A percentile compares a stretch with the other conserved stretches of the same genome.
These are phyloP conservation scores for Gastrolobium villosum DNA, from an alignment of 306 rosid species.

Conservation along the genomic window DNA sequence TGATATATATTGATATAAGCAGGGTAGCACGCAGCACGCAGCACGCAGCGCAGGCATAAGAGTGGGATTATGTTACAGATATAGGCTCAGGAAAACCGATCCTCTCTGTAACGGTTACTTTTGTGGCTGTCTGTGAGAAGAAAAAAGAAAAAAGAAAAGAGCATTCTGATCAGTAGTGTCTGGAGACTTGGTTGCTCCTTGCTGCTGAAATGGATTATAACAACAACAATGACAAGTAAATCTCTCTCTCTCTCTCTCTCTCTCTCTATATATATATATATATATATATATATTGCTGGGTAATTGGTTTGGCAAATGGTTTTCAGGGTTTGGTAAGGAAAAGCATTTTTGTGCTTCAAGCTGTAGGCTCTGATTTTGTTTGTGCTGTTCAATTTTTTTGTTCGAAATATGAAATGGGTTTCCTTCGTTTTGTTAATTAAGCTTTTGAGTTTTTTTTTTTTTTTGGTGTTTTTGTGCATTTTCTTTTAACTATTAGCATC, in stretches of 20 bases:
- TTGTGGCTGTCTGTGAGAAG: slow-evolving; percentile 32
- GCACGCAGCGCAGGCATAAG: slow-evolving; percentile 59
- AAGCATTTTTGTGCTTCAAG: slow-evolving; percentile 46
- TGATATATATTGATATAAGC: background rate
- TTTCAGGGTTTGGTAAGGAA: background rate
- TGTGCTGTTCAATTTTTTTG: background rate
- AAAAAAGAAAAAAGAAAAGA: background rate
- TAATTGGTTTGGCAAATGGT: slow-evolving; percentile 39
- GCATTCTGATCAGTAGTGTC: slow-evolving; percentile 48
- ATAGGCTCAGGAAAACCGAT: slow-evolving; percentile 44
- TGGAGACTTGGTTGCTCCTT: slow-evolving; percentile 40
- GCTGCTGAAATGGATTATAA: slow-evolving; percentile 65
- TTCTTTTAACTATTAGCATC: background rate
- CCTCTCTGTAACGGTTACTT: slow-evolving; percentile 69
- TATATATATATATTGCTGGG: background rate
- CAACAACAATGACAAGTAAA: slow-evolving; percentile 69
- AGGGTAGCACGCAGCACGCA: slow-evolving; percentile 55
- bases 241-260: slow-evolving; percentile 26
- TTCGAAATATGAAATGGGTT: slow-evolving; percentile 18
- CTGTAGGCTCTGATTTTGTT: slow-evolving; percentile 36
- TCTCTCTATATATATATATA: background rate
- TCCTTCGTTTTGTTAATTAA: background rate
- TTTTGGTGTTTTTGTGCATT: background rate
- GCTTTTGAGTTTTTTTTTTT: background rate
- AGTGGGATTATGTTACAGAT: slow-evolving; percentile 24